Conservation (phyloP, 2,329 filamentous ascomycete species). For the Aspergillus sp. region DNA sequence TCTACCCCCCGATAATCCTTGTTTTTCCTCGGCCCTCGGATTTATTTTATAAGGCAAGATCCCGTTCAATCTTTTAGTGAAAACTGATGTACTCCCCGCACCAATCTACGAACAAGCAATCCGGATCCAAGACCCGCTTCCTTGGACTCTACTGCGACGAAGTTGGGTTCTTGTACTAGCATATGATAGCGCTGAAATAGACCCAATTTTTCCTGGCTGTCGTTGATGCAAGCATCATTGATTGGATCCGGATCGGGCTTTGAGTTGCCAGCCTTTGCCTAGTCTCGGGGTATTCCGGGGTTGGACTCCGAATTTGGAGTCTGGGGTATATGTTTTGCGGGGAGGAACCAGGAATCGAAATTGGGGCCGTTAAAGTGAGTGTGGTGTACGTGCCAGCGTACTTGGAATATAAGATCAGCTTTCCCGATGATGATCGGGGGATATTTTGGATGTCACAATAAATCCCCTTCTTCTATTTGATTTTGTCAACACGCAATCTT, state of each 20-base stretch:
- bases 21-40: too few relatives aligned
- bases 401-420: not conserved
- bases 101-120: too few relatives aligned
- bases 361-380: not conserved
- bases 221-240: too few relatives aligned
- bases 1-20: too few relatives aligned
- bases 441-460: not conserved
- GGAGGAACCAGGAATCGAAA: not conserved
- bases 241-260: not conserved
- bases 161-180: too few relatives aligned
- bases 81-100: too few relatives aligned
- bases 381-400: not conserved
- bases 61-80: too few relatives aligned
- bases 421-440: not conserved
- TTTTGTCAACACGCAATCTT: not conserved
- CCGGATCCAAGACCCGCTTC: too few relatives aligned
- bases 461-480: not conserved
- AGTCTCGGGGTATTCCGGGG: not conserved
- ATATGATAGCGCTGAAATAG: too few relatives aligned
- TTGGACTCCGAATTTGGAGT: not conserved
- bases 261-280: not conserved
- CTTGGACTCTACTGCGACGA: too few relatives aligned
- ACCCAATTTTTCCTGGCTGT: too few relatives aligned
- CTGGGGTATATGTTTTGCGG: not conserved
- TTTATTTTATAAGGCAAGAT: too few relatives aligned